Conservation (phyloP, 345 rosid species). For the Mallotus nudiflorus region DNA sequence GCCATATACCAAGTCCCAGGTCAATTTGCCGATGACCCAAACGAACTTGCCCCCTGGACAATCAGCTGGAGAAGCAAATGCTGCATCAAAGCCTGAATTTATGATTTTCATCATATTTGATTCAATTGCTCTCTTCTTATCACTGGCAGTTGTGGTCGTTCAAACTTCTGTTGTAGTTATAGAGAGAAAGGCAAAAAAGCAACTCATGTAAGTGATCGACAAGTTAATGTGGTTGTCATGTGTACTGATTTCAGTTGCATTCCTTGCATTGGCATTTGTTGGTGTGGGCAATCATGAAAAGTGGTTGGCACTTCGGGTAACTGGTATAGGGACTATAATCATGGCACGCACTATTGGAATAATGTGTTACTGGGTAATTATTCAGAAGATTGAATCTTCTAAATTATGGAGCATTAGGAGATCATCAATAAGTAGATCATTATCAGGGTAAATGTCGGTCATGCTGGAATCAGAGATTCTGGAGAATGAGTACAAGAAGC, state of each 20-base stretch:
- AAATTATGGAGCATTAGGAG: conserved; percentile 44
- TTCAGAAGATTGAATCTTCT: conserved; percentile 57
- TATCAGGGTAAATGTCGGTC: conserved; percentile 51
- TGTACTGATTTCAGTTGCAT: conserved; percentile 76
- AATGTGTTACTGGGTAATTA: conserved; percentile 86
- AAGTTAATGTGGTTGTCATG: conserved; percentile 97
- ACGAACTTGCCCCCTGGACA: conserved; percentile 25
- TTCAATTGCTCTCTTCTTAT: conserved; percentile 85
- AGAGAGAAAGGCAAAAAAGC: conserved; percentile 75
- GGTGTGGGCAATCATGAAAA: conserved; percentile 59
- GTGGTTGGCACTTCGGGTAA: conserved; percentile 61
- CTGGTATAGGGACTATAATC: conserved; percentile 64
- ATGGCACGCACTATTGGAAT: conserved; percentile 85
- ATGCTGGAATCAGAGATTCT: conserved; percentile 65
- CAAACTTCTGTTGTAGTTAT: conserved; percentile 89
- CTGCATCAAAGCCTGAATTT: conserved; percentile 58
- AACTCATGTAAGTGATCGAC: conserved; percentile 87
- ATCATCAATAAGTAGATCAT: conserved; percentile 45
- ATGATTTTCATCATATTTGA: conserved; percentile 70
- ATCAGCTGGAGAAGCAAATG: conserved; percentile 66
- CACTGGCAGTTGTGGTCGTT: conserved; percentile 89
- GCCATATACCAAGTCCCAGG: conserved; percentile 92
- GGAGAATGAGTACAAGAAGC: conserved; percentile 55
- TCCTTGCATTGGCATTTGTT: conserved; percentile 67
- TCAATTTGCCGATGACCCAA: conserved; percentile 56